phyloP scores from a whole-genome alignment of 2,329 filamentous ascomycete genomes.

The Stachybotrys chartarum region DNA sequence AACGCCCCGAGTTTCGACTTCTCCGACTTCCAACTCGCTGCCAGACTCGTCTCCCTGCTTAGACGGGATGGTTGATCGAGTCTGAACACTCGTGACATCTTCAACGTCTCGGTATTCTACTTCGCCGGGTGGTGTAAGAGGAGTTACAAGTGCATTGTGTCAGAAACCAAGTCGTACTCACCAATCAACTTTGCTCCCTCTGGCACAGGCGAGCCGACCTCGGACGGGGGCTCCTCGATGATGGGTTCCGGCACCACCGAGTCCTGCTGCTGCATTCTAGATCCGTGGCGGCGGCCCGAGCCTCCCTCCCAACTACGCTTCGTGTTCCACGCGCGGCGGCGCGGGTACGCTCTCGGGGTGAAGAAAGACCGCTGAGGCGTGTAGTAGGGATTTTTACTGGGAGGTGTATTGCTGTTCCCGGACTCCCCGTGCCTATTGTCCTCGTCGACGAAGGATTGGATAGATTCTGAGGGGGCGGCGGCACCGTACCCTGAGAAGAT shows the following conservation, averaged over 20 bases:
- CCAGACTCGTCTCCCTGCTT: not conserved
- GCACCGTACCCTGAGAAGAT: not conserved
- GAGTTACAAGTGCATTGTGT: not conserved
- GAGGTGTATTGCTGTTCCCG: conserved; percentile 8
- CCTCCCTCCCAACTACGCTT: not conserved
- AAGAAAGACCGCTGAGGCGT: conserved; percentile 13
- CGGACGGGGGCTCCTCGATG: conserved; percentile 25
- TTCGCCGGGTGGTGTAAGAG: not conserved
- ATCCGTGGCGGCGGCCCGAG: not conserved
- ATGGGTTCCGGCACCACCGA: conserved; percentile 19
- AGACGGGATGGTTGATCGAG: not conserved
- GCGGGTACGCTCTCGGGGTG: not conserved
- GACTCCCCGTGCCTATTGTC: not conserved
- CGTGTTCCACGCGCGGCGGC: conserved; percentile 3
- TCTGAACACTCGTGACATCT: not conserved
- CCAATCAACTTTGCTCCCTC: conserved; percentile 18
- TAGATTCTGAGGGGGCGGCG: not conserved
- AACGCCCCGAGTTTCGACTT: not conserved
- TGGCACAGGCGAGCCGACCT: conserved; percentile 13
- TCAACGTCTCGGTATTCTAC: not conserved
- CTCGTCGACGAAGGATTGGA: not conserved
- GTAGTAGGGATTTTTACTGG: conserved; percentile 25
- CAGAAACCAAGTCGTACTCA: conserved; percentile 8
- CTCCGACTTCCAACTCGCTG: not conserved
- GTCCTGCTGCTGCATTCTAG: conserved; percentile 4